Conservation (phyloP, 1,284 basidiomycete species). For the Hymenochaete sp. region DNA sequence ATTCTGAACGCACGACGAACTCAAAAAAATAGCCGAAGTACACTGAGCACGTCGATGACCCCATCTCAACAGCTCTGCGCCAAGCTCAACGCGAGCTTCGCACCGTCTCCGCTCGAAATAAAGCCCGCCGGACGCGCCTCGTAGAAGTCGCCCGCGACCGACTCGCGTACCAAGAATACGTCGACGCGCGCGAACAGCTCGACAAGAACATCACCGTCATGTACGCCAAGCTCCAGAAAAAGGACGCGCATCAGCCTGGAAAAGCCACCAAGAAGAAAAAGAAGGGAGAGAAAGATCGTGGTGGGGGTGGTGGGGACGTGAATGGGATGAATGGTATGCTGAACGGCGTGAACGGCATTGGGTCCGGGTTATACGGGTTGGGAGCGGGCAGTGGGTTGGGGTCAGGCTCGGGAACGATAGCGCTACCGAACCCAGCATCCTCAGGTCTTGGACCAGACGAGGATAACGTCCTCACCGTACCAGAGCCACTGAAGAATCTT, state of each 20-base stretch:
- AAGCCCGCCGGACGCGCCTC: constrained; percentile 70
- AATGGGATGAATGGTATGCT: constrained; percentile 15
- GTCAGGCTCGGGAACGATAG: too few species aligned
- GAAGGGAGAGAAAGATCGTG: constrained; percentile 29
- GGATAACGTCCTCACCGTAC: constrained; percentile 56
- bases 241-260: constrained; percentile 52
- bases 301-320: constrained; percentile 14
- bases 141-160: constrained; percentile 76
- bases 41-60: constrained; percentile 78
- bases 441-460: constrained; percentile 61
- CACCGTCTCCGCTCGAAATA: constrained; percentile 72
- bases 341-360: constrained; percentile 12
- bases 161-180: constrained; percentile 84
- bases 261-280: constrained; percentile 64
- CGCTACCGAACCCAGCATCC: constrained; percentile 50
- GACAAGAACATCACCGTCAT: constrained; percentile 73
- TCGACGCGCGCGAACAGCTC: constrained; percentile 68
- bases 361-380: too few species aligned
- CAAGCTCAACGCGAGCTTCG: constrained; percentile 81
- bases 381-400: too few species aligned
- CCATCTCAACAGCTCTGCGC: constrained; percentile 83
- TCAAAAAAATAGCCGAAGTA: constrained; percentile 56
- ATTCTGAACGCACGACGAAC: constrained; percentile 2
- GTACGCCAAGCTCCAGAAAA: constrained; percentile 68
- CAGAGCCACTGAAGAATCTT: constrained; percentile 60